These are phyloP conservation scores for Trichoderma atroviride DNA, from an alignment of 2,329 filamentous ascomycete genomes.

Conservation along the genomic window DNA sequence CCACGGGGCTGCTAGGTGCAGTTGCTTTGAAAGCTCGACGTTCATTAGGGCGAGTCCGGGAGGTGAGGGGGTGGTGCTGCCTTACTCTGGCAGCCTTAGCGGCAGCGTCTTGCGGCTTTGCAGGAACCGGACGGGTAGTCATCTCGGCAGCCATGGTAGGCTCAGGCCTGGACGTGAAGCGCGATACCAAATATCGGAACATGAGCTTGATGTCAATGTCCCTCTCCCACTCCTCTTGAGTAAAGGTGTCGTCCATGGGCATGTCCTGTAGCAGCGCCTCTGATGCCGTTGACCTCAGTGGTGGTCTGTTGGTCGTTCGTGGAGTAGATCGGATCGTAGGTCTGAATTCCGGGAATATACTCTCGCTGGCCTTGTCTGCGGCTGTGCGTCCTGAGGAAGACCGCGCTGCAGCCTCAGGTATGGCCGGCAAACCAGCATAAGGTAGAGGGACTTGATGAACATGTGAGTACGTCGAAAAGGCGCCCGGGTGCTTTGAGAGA, in stretches of 20 bases:
- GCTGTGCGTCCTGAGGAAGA: conserved; percentile 33
- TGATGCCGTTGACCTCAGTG: conserved; percentile 33
- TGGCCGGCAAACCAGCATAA: conserved; percentile 75
- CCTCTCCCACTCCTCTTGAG: conserved; percentile 87
- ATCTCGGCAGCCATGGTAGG: conserved; percentile 1
- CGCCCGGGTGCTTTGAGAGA: conserved; percentile 77
- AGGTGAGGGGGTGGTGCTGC: conserved; percentile 85
- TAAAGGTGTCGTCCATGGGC: conserved; percentile 46
- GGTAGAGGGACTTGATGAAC: conserved; percentile 67
- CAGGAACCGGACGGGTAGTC: conserved; percentile 38
- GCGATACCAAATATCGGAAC: conserved; percentile 80
- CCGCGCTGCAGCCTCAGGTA: conserved; percentile 53
- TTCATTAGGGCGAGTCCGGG: conserved; percentile 54
- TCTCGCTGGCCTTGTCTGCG: conserved; percentile 32
- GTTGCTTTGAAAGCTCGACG: conserved; percentile 60
- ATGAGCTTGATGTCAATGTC: conserved; percentile 90
- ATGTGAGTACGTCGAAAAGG: conserved; percentile 79
- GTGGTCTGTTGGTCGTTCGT: conserved; percentile 44
- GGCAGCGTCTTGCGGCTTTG: conserved; percentile 64
- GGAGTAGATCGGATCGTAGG: conserved; percentile 48
- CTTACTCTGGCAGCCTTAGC: conserved; percentile 82
- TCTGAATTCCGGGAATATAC: conserved; percentile 47
- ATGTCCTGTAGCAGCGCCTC: conserved; percentile 34
- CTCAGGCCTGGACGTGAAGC: conserved; percentile 62
- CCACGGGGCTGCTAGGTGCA: conserved; percentile 52